A percentile compares a stretch with the other conserved stretches of the same genome.
Conservation (phyloP, 805 yeast genomes). For the Lachancea fermentati region DNA sequence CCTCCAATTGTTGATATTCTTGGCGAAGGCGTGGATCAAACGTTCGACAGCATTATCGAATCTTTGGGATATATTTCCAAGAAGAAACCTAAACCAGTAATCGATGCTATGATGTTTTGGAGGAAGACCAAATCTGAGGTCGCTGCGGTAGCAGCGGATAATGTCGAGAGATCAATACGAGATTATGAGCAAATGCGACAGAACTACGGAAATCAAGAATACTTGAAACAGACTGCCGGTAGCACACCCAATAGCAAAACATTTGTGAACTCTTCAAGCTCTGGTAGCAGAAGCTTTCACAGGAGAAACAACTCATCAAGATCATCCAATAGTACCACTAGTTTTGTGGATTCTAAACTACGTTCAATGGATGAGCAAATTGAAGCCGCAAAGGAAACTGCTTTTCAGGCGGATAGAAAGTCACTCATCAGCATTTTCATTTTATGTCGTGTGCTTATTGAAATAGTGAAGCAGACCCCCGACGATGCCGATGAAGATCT, state of each 20-base stretch:
- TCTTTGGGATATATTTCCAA: slow-evolving; percentile 89
- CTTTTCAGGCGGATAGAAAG: slow-evolving; percentile 80
- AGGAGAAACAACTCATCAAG: slow-evolving; percentile 48
- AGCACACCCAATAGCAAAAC: slow-evolving; percentile 17
- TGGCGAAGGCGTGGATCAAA: slow-evolving; percentile 80
- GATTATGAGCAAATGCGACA: slow-evolving; percentile 25
- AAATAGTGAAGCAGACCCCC: slow-evolving; percentile 84
- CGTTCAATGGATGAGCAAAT: slow-evolving; percentile 36
- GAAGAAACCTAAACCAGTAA: slow-evolving; percentile 87
- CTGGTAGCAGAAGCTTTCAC: slow-evolving; percentile 36
- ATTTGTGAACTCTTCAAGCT: slow-evolving; percentile 30
- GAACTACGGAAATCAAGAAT: slow-evolving; percentile 1
- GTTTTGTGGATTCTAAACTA: slow-evolving; percentile 54
- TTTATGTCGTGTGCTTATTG: slow-evolving; percentile 85
- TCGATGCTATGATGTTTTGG: slow-evolving; percentile 98
- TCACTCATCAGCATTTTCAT: slow-evolving; percentile 83
- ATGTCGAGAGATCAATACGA: slow-evolving; percentile 40
- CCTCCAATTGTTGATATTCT: slow-evolving; percentile 75
- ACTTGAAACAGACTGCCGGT: slow-evolving; percentile 2
- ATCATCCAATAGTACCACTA: slow-evolving; percentile 25
- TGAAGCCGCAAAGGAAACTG: slow-evolving; percentile 51
- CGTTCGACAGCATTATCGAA: slow-evolving; percentile 77
- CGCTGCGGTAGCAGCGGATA: slow-evolving; percentile 57
- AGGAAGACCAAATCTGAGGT: slow-evolving; percentile 87
- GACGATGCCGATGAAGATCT: slow-evolving; percentile 70